These are phyloP conservation scores for Dichotomocladium elegans DNA, from an alignment of 371 early-diverging fungal species.

Conservation along the genomic window DNA sequence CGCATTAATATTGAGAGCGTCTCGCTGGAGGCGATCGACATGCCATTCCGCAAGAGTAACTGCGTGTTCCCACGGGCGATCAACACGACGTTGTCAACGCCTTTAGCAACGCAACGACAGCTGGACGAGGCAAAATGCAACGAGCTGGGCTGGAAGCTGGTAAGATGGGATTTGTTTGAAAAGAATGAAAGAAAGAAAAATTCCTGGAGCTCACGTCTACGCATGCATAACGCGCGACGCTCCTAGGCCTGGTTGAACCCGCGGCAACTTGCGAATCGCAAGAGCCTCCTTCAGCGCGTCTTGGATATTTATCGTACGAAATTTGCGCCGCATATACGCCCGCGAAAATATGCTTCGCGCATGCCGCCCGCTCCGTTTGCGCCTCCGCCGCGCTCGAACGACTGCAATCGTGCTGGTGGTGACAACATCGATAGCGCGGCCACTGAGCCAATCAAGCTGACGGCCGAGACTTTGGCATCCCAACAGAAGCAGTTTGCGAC, in stretches of 20 bases:
- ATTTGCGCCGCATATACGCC: conserved; percentile 32
- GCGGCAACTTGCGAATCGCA: conserved; percentile 42
- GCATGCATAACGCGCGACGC: background rate
- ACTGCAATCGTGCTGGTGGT: conserved; percentile 15
- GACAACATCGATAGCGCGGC: conserved; percentile 18
- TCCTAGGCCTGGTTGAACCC: conserved; percentile 46
- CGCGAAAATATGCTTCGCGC: conserved; percentile 36
- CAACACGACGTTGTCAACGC: conserved; percentile 19
- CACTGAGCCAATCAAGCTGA: conserved; percentile 6
- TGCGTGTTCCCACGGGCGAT: conserved; percentile 48
- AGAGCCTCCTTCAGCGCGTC: conserved; percentile 39
- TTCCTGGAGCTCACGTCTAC: too few species aligned
- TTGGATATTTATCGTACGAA: conserved; percentile 40
- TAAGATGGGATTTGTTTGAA: conserved; percentile 5
- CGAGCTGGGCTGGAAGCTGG: conserved; percentile 50
- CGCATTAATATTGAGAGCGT: conserved; percentile 46
- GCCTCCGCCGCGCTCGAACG: conserved; percentile 8
- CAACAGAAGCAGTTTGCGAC: conserved; percentile 11
- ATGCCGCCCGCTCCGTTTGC: conserved; percentile 25
- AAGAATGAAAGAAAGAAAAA: too few species aligned
- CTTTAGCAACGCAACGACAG: conserved; percentile 24
- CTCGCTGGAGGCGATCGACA: conserved; percentile 31
- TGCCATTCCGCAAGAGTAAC: conserved; percentile 32
- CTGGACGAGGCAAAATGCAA: conserved; percentile 44
- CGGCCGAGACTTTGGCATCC: conserved; percentile 13